Evolutionary conservation across 164 flowering plant species (phyloP).

Genomic region (Vitis amurensis): DNA sequence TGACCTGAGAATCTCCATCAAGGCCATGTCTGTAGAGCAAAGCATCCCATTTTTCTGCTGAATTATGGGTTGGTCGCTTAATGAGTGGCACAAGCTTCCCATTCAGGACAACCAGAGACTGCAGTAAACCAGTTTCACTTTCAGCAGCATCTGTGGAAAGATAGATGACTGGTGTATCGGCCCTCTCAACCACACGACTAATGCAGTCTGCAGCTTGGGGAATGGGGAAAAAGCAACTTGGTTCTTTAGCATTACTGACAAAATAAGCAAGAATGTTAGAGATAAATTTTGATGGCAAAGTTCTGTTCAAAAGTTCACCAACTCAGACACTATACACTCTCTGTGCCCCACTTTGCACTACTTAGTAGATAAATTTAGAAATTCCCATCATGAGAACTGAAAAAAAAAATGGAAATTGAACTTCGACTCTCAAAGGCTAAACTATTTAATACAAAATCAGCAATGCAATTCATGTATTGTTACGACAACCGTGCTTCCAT

Average conservation of each 20-base stretch:
- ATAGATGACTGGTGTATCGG: constrained; percentile 84
- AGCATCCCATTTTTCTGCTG: constrained; percentile 99
- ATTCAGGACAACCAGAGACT: constrained; percentile 58
- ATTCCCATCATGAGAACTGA: too few relatives aligned
- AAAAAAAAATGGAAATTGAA: too few relatives aligned
- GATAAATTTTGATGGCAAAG: not conserved
- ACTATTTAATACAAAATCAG: not conserved
- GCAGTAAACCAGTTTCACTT: constrained; percentile 89
- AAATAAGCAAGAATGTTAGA: constrained; percentile 16
- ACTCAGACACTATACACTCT: too few relatives aligned
- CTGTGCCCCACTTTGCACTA: too few relatives aligned
- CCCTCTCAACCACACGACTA: constrained; percentile 64
- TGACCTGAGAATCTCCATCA: constrained; percentile 79
- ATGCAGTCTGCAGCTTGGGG: constrained; percentile 99
- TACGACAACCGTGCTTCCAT: not conserved
- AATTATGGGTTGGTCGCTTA: constrained; percentile 73
- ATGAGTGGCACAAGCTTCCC: constrained; percentile 87
- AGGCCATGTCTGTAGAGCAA: constrained; percentile 70
- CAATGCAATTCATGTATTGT: not conserved
- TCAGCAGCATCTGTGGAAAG: constrained; percentile 99
- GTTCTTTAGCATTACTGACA: constrained; percentile 78
- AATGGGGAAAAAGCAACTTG: constrained; percentile 93
- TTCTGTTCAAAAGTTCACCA: not conserved
- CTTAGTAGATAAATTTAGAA: too few relatives aligned
- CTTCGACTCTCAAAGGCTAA: too few relatives aligned